A percentile compares a stretch with the other conserved stretches of the same genome.
These are phyloP conservation scores for Phytophthora rubi DNA, from an alignment of 352 stramenopile genomes.

Conservation along the genomic window DNA sequence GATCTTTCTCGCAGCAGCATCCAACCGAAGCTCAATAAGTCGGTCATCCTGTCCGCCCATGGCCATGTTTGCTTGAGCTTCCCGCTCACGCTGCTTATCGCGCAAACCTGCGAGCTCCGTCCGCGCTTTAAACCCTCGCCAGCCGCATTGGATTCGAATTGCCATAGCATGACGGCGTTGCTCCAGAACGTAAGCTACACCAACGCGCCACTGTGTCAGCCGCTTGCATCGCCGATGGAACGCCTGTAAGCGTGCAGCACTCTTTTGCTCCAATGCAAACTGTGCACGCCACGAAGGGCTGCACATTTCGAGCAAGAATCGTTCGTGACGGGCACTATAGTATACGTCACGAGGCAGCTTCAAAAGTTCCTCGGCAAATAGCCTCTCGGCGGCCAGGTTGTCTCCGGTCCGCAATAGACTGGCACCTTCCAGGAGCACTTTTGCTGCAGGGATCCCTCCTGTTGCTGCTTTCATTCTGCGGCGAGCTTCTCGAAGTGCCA, in stretches of 20 bases:
- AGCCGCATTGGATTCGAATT: slow-evolving; percentile 57
- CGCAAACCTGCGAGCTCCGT: slow-evolving; percentile 31
- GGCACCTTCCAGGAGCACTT: slow-evolving; percentile 54
- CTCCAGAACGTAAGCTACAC: slow-evolving; percentile 38
- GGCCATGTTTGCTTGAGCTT: slow-evolving; percentile 37
- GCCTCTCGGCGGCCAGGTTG: slow-evolving; percentile 30
- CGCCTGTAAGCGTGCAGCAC: slow-evolving; percentile 43
- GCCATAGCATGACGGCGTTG: slow-evolving; percentile 37
- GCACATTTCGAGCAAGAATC: slow-evolving; percentile 51
- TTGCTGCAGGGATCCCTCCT: slow-evolving; percentile 20
- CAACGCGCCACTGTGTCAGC: slow-evolving; percentile 24
- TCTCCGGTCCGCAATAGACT: slow-evolving; percentile 49
- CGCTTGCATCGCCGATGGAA: slow-evolving; percentile 21
- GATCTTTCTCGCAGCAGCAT: slow-evolving; percentile 54
- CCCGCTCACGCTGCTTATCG: slow-evolving; percentile 37
- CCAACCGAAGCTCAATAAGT: slow-evolving; percentile 42
- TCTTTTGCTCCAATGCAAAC: slow-evolving; percentile 50
- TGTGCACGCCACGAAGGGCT: slow-evolving; percentile 51
- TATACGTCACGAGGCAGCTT: slow-evolving; percentile 33
- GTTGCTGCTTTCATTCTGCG: slow-evolving; percentile 12
- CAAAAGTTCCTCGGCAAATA: slow-evolving; percentile 46
- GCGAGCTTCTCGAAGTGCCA: slow-evolving; percentile 32
- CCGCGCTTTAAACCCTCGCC: slow-evolving; percentile 39
- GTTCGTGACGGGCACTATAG: slow-evolving; percentile 51
- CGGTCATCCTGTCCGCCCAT: slow-evolving; percentile 59